phyloP scores from a whole-genome alignment of 257 asterid species.

The Ophiorrhiza pumila region DNA sequence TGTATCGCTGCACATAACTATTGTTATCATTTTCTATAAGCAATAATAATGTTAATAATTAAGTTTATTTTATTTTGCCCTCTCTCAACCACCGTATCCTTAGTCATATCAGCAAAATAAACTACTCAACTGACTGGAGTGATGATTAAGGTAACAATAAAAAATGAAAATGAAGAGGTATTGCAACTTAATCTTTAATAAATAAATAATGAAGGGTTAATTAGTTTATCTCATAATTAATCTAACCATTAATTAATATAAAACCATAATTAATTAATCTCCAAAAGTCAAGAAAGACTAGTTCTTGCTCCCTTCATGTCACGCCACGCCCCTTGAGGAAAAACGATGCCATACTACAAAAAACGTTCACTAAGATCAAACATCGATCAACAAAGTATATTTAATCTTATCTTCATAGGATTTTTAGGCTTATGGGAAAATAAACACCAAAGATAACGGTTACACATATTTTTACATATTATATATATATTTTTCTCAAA shows the following conservation, averaged over 20 bases:
- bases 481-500: too few species aligned
- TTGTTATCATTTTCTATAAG: background rate
- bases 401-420: background rate
- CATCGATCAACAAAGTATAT: background rate
- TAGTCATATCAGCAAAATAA: background rate
- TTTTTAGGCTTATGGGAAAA: too few species aligned
- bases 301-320: conserved; percentile 33
- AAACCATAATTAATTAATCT: too few species aligned
- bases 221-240: conserved; percentile 14
- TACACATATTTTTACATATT: too few species aligned
- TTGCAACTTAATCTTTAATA: background rate
- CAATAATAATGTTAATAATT: background rate
- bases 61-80: too few species aligned
- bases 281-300: conserved; percentile 22
- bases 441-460: too few species aligned
- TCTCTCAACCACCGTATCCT: too few species aligned
- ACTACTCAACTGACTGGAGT: background rate
- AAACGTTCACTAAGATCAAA: background rate
- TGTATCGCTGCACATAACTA: background rate
- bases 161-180: background rate
- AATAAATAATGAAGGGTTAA: background rate
- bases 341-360: background rate
- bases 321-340: conserved; percentile 14
- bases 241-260: too few species aligned
- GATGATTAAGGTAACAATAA: background rate